A percentile compares a stretch with the other conserved stretches of the same genome.
These are phyloP conservation scores for Phlegmacium glaucopus DNA, from an alignment of 768 basidiomycete species.

Conservation along the genomic window DNA sequence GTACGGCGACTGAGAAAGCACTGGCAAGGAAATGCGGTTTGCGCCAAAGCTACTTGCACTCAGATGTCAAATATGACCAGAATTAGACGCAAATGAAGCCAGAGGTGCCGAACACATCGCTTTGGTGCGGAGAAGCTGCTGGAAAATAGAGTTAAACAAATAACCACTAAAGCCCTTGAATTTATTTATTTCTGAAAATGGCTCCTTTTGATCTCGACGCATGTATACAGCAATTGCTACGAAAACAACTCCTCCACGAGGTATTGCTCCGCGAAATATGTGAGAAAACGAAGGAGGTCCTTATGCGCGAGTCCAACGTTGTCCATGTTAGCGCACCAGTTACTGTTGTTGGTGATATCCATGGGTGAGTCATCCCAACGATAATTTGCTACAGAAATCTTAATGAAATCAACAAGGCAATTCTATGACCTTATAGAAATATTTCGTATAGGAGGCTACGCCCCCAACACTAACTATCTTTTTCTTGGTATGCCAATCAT, in stretches of 20 bases:
- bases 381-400: conserved; percentile 23
- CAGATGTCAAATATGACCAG: neutral
- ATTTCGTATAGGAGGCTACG: conserved; percentile 96
- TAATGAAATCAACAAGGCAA: conserved; percentile 65
- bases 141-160: conserved; percentile 36
- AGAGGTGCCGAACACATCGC: too few relatives aligned
- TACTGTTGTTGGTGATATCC: conserved; percentile 98
- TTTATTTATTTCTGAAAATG: conserved; percentile 30
- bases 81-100: neutral
- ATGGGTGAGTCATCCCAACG: conserved; percentile 68
- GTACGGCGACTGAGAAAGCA: neutral
- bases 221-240: conserved; percentile 86
- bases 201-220: conserved; percentile 93
- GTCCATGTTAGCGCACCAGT: conserved; percentile 96
- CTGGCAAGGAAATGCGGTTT: too few relatives aligned
- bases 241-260: conserved; percentile 94
- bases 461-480: conserved; percentile 96
- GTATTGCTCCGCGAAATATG: conserved; percentile 96
- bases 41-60: too few relatives aligned
- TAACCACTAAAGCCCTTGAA: conserved; percentile 19
- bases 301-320: conserved; percentile 98
- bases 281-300: conserved; percentile 98
- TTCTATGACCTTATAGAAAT: conserved; percentile 99
- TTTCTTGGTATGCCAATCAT: conserved; percentile 75
- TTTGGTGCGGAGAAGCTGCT: conserved; percentile 13